Evolutionary conservation across 257 asterid species (phyloP), one percentile per base, ranked within the genome.

Genomic region (Anisodus acutangulus): DNA sequence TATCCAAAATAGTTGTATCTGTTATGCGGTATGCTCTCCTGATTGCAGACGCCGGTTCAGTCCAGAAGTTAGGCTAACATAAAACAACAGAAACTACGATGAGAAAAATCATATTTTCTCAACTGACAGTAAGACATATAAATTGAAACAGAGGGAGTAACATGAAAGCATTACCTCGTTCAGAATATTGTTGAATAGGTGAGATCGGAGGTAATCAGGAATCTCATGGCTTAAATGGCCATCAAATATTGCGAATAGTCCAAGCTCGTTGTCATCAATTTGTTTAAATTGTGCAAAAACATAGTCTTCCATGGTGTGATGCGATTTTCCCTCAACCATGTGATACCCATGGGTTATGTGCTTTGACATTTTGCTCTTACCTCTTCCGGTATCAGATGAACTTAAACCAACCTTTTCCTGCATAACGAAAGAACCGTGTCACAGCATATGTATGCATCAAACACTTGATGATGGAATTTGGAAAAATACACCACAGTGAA

Each of bases 221-320:
- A 95, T 78, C 68, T 93, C 98, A 1, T 87, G 97, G 88, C 98
- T 93, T 19, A 91, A 84, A 88, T 95, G 99, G 49, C 99, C 99
- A 54, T 95, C 99, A 59, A 92, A 95, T 78, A 95, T 91, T 3
- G 98, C 99, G 76, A 95, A 95, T 7, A 94, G 85, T 22, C 99
- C 99, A 9, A 95, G 92, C 39, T 95, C 98, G 10, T 93, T 90
- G 82, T 91, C 95, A 0, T 63, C 94, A 8, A 93, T 92, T 88
- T 92, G 88, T 84, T 91, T 94, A 68, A 91, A 94, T 58, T 95
- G 93, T 8, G 99, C 99, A 43, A 94, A 94, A 83, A 91, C 94
- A 58, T 92, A 95, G 78, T 95, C 99, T 82, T 94, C 99, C 99
- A 96, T 96, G 0, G 93, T 82, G 9, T 96, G 99, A 67, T 80